Base-by-base conservation (phyloP, 495 filamentous ascomycete species). In the Neurospora sp. region DNA sequence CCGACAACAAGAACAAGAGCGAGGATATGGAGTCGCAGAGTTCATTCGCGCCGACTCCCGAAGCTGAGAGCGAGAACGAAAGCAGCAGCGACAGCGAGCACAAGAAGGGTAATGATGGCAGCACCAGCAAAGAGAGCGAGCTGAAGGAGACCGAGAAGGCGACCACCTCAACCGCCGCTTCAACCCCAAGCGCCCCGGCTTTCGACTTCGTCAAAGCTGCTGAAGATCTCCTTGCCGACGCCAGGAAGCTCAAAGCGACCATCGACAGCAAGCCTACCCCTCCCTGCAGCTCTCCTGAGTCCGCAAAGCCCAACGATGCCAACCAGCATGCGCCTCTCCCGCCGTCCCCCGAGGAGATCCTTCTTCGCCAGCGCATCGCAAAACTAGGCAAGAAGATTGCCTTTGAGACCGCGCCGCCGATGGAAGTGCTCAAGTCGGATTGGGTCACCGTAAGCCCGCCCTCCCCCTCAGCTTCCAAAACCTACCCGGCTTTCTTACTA, bases 151-250 rank as follows among this genome's bases (percentile, higher is more conserved):
- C 0, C 14, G 53, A 35, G 7, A 35, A 66, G 27, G 14, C 14
- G 3, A 8, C 53, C 27, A 9, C 14, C 6, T 8, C 53, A 0
- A 1, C 27, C 5, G 14, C 0, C 7, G 0, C 22, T 1, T 0
- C 12, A 1, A 16, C 53, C 53, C 6, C 53, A 3, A 66, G 22
- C 27, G 3, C 7, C 27, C 38, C 53, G 2, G 3, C 14, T 5
- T 79, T 79, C n/a, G 70, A 80, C 40, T 27, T 80, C n/a, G 74
- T 79, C 40, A 38, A 70, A n/a, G 75, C 75, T 39, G 78, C 77
- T 14, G 77, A 79, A 40, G 53, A 39, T 0, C 71, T 81, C 48
- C 76, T 80, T 18, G 73, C 72, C 14, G 22, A 77, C 11, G 79
- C 75, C 0, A 76, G 75, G 68, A 70, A 12, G 48, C 75, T 80